Percentiles rank a stretch among this genome's conserved stretches.
Evolutionary conservation across 306 rosid genomes (phyloP).

Genomic region (Begonia peltatifolia): DNA sequence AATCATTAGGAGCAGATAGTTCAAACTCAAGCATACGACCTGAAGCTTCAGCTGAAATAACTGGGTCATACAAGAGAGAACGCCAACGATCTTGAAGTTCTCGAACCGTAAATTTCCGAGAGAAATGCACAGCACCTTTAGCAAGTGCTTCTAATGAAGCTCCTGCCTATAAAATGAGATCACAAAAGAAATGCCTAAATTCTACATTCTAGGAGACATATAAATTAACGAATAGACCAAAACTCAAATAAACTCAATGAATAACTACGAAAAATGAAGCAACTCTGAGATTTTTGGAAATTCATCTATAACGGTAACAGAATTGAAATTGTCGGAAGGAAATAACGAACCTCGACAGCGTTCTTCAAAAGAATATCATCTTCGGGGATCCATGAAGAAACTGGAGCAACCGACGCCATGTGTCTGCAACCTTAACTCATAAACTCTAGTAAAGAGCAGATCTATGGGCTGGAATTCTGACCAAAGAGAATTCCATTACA

Average conservation of each 20-base stretch:
- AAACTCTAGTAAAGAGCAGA: not conserved
- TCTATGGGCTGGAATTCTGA: not conserved
- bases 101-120: constrained; percentile 32
- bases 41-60: constrained; percentile 32
- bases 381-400: constrained; percentile 43
- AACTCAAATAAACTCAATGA: not conserved
- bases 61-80: constrained; percentile 49
- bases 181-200: not conserved
- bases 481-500: not conserved
- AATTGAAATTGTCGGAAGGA: constrained; percentile 1
- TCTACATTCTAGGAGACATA: not conserved
- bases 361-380: constrained; percentile 68
- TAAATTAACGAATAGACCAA: not conserved
- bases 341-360: constrained; percentile 56
- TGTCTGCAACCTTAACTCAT: constrained; percentile 12
- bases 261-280: not conserved
- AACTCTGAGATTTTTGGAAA: not conserved
- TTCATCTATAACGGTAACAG: not conserved
- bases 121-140: constrained; percentile 73
- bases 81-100: constrained; percentile 63
- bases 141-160: constrained; percentile 84
- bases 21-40: constrained; percentile 43
- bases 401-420: constrained; percentile 17
- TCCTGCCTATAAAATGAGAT: constrained; percentile 28
- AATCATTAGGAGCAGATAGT: constrained; percentile 9